Evolutionary conservation across 2,329 filamentous ascomycete genomes (phyloP), one percentile per base, ranked within the genome.

Genomic region (Fusarium multiceps): DNA sequence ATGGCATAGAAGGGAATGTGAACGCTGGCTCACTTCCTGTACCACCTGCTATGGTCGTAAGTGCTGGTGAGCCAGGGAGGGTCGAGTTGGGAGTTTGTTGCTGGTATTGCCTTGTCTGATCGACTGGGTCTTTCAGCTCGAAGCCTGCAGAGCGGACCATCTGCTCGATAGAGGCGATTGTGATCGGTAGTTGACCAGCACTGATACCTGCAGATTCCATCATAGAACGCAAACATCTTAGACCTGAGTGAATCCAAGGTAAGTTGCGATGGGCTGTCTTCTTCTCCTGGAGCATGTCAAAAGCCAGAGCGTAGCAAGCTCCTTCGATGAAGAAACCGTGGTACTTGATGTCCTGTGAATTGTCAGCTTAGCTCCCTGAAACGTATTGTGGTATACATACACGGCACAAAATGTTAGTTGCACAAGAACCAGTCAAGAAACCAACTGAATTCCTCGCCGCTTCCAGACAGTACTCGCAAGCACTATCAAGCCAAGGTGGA

Each of bases 291-390:
- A 84, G 74, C 48, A 84, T 75, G 50, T 84, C 81, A 47, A 82
- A 82, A 11, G 81, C 79, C 5, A 84, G 60, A 5, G 79, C 79
- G 50, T 82, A 82, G 13, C 76, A 77, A 14, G 81, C 80, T 30
- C 81, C 82, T 34, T 80, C 77, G 12, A 83, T 72, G 50, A 84
- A 83, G 49, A 82, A 83, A 7, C 76, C 80, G 27, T 83, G 81
- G 27, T 83, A 84, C 37, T 81, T 81, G 6, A 83, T 72, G 74
- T 82, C 78, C 82, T 84, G 23, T 8, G 20, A 7, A 6, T 28
- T 14, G 42, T 71, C 48, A 74, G 62, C 30, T n/a, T 28, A 12
- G 27, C 27, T 28, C 11, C 27, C 27, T 28, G 11, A 11, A 28
- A 28, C 11, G 4, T 12, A 28, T 3, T 4, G 8, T 3, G 23